A percentile compares a stretch with the other conserved stretches of the same genome.
Evolutionary conservation across 2,329 filamentous ascomycete genomes (phyloP).

Genomic region (Nemania bipapillata): DNA sequence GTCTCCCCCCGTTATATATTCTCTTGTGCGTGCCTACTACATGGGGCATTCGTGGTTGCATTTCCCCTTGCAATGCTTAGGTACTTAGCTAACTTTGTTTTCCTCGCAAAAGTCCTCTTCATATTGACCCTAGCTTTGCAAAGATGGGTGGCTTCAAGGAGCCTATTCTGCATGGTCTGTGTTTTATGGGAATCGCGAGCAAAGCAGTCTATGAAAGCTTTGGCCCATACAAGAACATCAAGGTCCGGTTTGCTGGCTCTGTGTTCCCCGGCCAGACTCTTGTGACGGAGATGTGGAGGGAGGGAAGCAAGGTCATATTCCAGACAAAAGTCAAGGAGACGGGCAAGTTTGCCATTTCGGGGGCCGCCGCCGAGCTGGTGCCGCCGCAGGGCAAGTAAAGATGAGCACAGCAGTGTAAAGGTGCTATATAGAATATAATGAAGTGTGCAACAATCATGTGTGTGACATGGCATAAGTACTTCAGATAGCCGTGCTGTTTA

Average conservation of each 20-base stretch:
- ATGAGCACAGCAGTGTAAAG: neutral
- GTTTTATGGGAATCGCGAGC: conserved; percentile 89
- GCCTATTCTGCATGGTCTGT: conserved; percentile 96
- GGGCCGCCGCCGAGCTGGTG: conserved; percentile 79
- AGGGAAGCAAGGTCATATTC: conserved; percentile 78
- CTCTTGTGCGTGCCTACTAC: neutral
- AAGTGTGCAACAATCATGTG: neutral
- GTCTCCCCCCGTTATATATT: conserved; percentile 41
- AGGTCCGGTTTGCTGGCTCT: conserved; percentile 88
- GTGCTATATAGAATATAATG: conserved; percentile 1
- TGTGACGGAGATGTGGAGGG: conserved; percentile 94
- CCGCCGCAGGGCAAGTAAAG: conserved; percentile 40
- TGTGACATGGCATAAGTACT: too few species aligned
- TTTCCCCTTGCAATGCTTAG: neutral
- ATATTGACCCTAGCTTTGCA: conserved; percentile 93
- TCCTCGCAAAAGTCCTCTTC: conserved; percentile 71
- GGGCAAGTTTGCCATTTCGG: conserved; percentile 85
- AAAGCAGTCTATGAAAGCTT: conserved; percentile 90
- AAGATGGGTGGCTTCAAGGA: conserved; percentile 94
- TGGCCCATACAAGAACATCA: conserved; percentile 87
- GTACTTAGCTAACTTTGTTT: conserved; percentile 15
- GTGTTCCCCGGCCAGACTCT: conserved; percentile 90
- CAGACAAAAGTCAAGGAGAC: conserved; percentile 92
- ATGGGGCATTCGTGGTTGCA: neutral
- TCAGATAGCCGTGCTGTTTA: too few species aligned